These are phyloP conservation scores for Umbelopsis vinacea DNA, from an alignment of 192 early-diverging fungal genomes.

Conservation along the genomic window DNA sequence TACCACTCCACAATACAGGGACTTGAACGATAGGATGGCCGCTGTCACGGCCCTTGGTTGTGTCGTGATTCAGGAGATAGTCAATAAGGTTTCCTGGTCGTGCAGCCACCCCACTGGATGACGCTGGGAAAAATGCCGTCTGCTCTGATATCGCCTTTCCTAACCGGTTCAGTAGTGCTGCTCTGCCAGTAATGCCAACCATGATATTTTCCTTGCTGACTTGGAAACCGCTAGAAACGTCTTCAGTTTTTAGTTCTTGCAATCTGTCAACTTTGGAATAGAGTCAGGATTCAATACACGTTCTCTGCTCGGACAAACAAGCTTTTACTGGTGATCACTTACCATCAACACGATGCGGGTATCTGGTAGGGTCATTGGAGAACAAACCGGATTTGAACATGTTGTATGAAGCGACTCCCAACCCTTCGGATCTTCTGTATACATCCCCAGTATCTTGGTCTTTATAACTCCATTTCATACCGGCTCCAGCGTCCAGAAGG, in stretches of 20 bases:
- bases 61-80: constrained; percentile 65
- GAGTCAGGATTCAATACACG: not conserved
- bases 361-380: constrained; percentile 55
- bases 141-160: constrained; percentile 57
- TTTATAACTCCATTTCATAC: constrained; percentile 77
- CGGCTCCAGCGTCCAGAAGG: constrained; percentile 92
- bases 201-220: constrained; percentile 78
- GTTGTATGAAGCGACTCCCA: constrained; percentile 82
- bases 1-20: constrained; percentile 64
- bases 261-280: constrained; percentile 37
- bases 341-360: constrained; percentile 77
- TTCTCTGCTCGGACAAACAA: not conserved
- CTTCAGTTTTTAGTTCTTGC: not conserved
- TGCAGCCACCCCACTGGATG: constrained; percentile 42
- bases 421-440: constrained; percentile 79
- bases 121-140: constrained; percentile 60
- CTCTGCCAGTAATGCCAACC: constrained; percentile 80
- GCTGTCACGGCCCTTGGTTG: constrained; percentile 24
- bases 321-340: constrained; percentile 4
- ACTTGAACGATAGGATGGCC: not conserved
- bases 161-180: constrained; percentile 67
- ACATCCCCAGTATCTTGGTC: constrained; percentile 48
- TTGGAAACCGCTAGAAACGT: constrained; percentile 69
- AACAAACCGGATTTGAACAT: constrained; percentile 85
- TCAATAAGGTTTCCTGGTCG: constrained; percentile 85